Evolutionary conservation across 805 yeast genomes (phyloP), one percentile per base, ranked within the genome.

Genomic region (Wickerhamomyces rabaulensis): DNA sequence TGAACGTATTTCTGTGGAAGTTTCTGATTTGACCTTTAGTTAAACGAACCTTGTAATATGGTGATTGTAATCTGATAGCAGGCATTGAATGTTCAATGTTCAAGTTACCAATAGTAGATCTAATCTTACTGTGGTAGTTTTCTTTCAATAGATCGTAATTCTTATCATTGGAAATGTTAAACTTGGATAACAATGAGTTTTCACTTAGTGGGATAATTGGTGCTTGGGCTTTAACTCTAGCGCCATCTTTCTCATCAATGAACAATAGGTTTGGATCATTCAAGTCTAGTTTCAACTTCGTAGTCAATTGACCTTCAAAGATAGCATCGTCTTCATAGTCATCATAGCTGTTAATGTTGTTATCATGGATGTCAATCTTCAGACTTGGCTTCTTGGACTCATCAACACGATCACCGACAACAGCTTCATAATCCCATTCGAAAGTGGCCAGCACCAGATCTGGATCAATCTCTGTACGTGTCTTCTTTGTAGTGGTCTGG

Each of bases 41-140:
- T 31, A 89, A 67, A 50, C 74, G 79, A 25, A 91, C 97, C 58
- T 85, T 87, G 67, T 89, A 94, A 66, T 80, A 90, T 3, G 99
- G 99, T 0, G 90, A 78, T 67, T 94, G 99, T 42, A 94, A 71
- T 42, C 94, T 74, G 23, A 80, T 60, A 0, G 99, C 97, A 1
- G 96, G 96, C 56, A 82, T 74, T 0, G 97, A 79, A 64, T 94
- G 99, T 58, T 94, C 98, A 52, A 94, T 90, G 43, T 79, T 83
- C 52, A 94, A 73, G 54, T 92, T 88, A 40, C 97, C 95, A 57
- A 94, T 82, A 7, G 95, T 95, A 3, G 96, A 81, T 63, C 99
- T 82, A 33, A 92, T 87, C 70, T 88, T 92, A 36, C 95, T 81
- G 62, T 90, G 95, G 63, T 91, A 90, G 58, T 89, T 91, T 47